phyloP scores from a whole-genome alignment of 345 rosid species.

The Citrus unshiu region DNA sequence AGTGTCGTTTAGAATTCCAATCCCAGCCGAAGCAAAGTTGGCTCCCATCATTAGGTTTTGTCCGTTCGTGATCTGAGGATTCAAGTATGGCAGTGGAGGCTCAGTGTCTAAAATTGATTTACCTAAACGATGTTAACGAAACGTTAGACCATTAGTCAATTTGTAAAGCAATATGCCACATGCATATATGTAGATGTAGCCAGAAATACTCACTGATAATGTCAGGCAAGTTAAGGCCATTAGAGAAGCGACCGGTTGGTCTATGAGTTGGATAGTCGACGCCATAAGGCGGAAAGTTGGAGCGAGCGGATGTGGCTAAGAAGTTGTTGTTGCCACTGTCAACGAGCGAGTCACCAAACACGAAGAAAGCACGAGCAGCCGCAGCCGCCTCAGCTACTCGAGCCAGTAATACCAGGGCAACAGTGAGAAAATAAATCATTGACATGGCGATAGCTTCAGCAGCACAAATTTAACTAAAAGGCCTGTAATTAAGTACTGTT shows the following conservation, averaged over 20 bases:
- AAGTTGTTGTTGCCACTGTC: slow-evolving; percentile 74
- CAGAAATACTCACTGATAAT: slow-evolving; percentile 42
- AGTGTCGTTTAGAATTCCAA: slow-evolving; percentile 86
- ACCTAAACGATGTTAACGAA: slow-evolving; percentile 30
- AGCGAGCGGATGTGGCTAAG: slow-evolving; percentile 67
- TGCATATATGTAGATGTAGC: no score
- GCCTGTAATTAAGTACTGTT: not conserved
- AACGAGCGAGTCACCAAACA: slow-evolving; percentile 67
- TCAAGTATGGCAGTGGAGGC: slow-evolving; percentile 70
- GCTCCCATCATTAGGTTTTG: slow-evolving; percentile 64
- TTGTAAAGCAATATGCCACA: no score
- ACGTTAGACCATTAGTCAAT: no score
- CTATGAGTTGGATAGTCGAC: slow-evolving; percentile 64
- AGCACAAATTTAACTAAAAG: no score
- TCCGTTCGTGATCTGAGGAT: slow-evolving; percentile 48
- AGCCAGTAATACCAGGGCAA: not conserved
- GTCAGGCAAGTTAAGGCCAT: slow-evolving; percentile 81
- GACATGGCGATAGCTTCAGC: not conserved
- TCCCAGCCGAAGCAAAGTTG: slow-evolving; percentile 89
- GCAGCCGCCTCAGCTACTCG: slow-evolving; percentile 21
- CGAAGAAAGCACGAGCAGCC: slow-evolving; percentile 31
- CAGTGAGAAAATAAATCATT: not conserved
- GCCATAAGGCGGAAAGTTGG: slow-evolving; percentile 73
- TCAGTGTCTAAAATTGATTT: slow-evolving; percentile 50
- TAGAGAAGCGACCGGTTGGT: slow-evolving; percentile 77